These are phyloP conservation scores for Fusarium tupiense DNA, from an alignment of 2,329 filamentous ascomycete species.

Conservation along the genomic window DNA sequence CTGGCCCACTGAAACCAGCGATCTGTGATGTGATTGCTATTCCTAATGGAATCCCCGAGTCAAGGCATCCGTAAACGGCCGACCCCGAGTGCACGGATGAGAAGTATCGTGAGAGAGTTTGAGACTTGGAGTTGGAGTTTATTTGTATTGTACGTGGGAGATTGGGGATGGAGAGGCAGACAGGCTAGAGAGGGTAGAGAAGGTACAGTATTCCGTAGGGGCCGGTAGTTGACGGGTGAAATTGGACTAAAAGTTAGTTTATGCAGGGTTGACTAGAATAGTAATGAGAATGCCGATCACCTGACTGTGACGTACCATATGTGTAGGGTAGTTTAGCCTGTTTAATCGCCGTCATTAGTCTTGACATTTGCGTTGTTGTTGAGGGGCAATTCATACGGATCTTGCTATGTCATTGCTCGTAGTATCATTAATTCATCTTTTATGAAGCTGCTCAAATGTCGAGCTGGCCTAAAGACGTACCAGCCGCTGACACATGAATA, in stretches of 20 bases:
- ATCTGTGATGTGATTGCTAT: constrained; percentile 26
- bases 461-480: not conserved
- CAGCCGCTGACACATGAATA: no score
- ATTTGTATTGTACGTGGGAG: not conserved
- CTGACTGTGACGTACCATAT: not conserved
- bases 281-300: not conserved
- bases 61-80: constrained; percentile 20
- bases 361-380: no score
- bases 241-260: not conserved
- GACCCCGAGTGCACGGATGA: constrained; percentile 8
- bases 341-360: no score
- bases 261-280: not conserved
- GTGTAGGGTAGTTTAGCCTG: constrained; percentile 2
- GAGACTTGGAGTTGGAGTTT: not conserved
- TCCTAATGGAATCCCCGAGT: constrained; percentile 30
- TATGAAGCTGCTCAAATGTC: accelerated
- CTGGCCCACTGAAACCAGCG: constrained; percentile 2
- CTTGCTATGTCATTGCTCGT: no score
- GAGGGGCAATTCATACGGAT: no score
- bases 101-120: not conserved
- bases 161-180: not conserved
- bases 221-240: constrained; percentile 7
- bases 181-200: not conserved
- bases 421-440: not conserved
- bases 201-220: not conserved